Evolutionary conservation across 495 filamentous ascomycete genomes (phyloP).

Genomic region (Daldinia vernicosa): DNA sequence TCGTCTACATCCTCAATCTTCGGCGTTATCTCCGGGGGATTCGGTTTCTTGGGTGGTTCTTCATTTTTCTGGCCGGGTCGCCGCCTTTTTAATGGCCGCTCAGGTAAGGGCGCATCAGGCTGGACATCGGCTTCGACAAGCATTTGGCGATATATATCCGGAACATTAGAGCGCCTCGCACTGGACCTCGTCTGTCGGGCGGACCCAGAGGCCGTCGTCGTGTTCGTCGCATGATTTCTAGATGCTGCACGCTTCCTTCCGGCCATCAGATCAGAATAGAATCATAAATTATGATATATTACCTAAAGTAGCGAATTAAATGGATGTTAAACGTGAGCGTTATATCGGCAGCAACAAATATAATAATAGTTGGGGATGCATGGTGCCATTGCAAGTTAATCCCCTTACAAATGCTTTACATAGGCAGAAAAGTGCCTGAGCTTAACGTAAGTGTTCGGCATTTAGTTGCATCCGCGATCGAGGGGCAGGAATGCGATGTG

Average conservation of each 20-base stretch:
- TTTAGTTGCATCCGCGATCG: constrained; percentile 16
- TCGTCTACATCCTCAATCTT: constrained; percentile 46
- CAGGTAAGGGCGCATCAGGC: constrained; percentile 38
- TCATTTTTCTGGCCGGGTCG: constrained; percentile 51
- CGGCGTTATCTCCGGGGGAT: constrained; percentile 2
- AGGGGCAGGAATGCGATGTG: constrained; percentile 20
- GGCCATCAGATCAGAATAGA: constrained; percentile 35
- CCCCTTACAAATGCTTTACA: constrained; percentile 5
- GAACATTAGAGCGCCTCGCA: constrained; percentile 46
- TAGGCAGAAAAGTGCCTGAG: neutral
- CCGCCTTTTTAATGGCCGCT: constrained; percentile 53
- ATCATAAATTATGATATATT: neutral
- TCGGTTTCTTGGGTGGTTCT: constrained; percentile 21
- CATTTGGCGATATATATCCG: constrained; percentile 73
- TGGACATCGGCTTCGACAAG: constrained; percentile 66
- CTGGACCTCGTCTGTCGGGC: constrained; percentile 35
- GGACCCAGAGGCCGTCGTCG: constrained; percentile 33
- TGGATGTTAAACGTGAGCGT: neutral
- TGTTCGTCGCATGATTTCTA: constrained; percentile 25
- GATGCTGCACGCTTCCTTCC: constrained; percentile 42
- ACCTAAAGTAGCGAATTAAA: neutral
- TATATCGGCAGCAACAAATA: constrained; percentile 2
- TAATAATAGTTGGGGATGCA: constrained; percentile 3
- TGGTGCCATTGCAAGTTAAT: neutral
- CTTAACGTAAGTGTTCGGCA: constrained; percentile 5